phyloP scores from a whole-genome alignment of 192 early-diverging fungal species.

The Globomyces pollinis-pini region DNA sequence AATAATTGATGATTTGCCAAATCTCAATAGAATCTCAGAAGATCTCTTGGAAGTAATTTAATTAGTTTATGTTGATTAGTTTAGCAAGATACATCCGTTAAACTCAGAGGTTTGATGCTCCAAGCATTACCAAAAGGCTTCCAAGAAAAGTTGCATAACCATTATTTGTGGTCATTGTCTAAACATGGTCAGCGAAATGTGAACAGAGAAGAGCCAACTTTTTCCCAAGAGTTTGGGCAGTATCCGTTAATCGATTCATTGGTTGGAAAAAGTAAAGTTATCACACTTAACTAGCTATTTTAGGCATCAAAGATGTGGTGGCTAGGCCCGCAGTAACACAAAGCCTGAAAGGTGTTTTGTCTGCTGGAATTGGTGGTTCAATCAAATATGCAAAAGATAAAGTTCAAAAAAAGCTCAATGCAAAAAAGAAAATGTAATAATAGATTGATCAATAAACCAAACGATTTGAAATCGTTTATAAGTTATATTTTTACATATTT shows the following conservation, averaged over 20 bases:
- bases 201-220: constrained; percentile 19
- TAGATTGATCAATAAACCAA: too few relatives aligned
- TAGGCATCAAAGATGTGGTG: constrained; percentile 63
- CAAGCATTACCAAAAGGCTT: constrained; percentile 75
- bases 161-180: constrained; percentile 22
- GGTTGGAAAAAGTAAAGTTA: constrained; percentile 36
- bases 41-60: constrained; percentile 32
- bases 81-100: constrained; percentile 28
- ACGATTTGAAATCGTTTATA: too few relatives aligned
- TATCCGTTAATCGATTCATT: constrained; percentile 26
- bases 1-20: constrained; percentile 35
- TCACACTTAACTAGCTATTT: constrained; percentile 44
- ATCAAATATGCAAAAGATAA: constrained; percentile 31
- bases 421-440: constrained; percentile 9
- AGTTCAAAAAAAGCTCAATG: constrained; percentile 22
- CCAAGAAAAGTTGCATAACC: constrained; percentile 38
- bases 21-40: constrained; percentile 23
- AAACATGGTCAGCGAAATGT: constrained; percentile 32
- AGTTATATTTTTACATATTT: too few relatives aligned
- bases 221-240: constrained; percentile 34
- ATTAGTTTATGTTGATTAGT: too few relatives aligned
- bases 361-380: constrained; percentile 58
- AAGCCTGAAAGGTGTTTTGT: constrained; percentile 84
- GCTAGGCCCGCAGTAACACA: constrained; percentile 79
- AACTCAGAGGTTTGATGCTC: constrained; percentile 58